Evolutionary conservation across 2,329 filamentous ascomycete genomes (phyloP).

Genomic region (Ophioceras dolichostomum): DNA sequence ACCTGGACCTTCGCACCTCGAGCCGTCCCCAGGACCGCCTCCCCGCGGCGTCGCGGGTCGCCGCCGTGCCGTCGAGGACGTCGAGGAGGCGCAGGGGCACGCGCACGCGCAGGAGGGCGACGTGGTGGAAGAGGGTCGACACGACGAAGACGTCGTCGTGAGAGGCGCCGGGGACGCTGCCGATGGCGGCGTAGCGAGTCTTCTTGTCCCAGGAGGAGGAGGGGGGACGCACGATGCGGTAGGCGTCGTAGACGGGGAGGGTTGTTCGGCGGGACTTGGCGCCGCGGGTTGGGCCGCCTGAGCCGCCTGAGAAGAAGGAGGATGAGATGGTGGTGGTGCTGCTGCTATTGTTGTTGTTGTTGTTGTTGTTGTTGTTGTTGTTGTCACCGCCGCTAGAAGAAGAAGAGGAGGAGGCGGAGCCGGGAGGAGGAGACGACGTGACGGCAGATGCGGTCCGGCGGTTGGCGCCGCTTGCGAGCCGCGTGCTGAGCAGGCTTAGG

Average conservation of each 20-base stretch:
- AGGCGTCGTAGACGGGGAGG: slow-evolving; percentile 48
- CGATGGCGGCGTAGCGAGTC: slow-evolving; percentile 44
- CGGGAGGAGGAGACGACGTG: too few relatives aligned
- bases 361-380: background rate
- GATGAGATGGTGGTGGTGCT: background rate
- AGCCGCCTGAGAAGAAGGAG: too few relatives aligned
- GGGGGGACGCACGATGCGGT: slow-evolving; percentile 48
- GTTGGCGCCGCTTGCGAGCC: too few relatives aligned
- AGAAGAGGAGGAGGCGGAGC: background rate
- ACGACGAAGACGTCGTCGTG: slow-evolving; percentile 52
- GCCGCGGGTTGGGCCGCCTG: background rate
- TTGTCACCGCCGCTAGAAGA: background rate
- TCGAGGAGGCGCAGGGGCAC: slow-evolving; percentile 40
- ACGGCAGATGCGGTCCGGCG: too few relatives aligned
- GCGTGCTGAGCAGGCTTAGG: too few relatives aligned
- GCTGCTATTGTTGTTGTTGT: background rate
- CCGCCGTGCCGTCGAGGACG: slow-evolving; percentile 34
- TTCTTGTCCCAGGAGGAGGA: slow-evolving; percentile 48
- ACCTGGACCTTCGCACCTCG: slow-evolving; percentile 43
- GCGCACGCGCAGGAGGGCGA: slow-evolving; percentile 45
- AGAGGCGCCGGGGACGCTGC: slow-evolving; percentile 29
- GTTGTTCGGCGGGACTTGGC: slow-evolving; percentile 15
- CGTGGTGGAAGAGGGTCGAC: slow-evolving; percentile 49
- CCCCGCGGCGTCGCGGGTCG: slow-evolving; percentile 14
- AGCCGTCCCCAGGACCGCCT: slow-evolving; percentile 37